Conservation (phyloP, 1,284 basidiomycete species). For the Athelia sp. region DNA sequence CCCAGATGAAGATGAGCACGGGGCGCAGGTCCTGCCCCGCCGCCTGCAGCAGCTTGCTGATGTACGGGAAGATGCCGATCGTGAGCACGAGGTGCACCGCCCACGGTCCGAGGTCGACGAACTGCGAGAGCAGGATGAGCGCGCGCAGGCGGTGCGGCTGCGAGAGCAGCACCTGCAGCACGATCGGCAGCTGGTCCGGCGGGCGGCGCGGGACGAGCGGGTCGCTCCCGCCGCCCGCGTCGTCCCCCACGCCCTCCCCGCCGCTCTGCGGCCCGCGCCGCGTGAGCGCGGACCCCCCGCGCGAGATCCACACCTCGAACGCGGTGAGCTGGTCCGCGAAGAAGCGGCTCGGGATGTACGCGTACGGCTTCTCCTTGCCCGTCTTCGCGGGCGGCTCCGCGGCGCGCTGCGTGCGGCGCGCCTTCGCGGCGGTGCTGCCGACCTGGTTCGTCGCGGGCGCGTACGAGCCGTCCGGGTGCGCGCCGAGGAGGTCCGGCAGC, state of each 20-base stretch:
- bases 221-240: conserved; percentile 18
- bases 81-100: conserved; percentile 95
- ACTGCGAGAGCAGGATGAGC: conserved; percentile 94
- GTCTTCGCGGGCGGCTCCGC: conserved; percentile 19
- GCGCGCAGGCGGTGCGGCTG: conserved; percentile 95
- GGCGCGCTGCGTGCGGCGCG: conserved; percentile 33
- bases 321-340: conserved; percentile 97
- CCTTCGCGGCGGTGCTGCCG: not conserved
- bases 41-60: conserved; percentile 93
- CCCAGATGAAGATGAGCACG: conserved; percentile 99
- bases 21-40: conserved; percentile 93
- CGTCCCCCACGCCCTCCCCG: not conserved
- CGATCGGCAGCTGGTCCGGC: conserved; percentile 95
- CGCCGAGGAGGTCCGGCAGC: conserved; percentile 78
- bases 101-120: conserved; percentile 98
- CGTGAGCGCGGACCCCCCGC: conserved; percentile 80
- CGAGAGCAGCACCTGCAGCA: conserved; percentile 93
- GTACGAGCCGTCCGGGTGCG: conserved; percentile 42
- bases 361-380: conserved; percentile 42
- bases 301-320: conserved; percentile 97
- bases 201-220: conserved; percentile 79
- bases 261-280: conserved; percentile 55
- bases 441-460: not conserved
- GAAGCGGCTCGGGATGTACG: conserved; percentile 88
- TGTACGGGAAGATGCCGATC: conserved; percentile 99